Evolutionary conservation across 371 early-diverging fungal genomes (phyloP), one percentile per base, ranked within the genome.

Genomic region (Mucor circinelloides): DNA sequence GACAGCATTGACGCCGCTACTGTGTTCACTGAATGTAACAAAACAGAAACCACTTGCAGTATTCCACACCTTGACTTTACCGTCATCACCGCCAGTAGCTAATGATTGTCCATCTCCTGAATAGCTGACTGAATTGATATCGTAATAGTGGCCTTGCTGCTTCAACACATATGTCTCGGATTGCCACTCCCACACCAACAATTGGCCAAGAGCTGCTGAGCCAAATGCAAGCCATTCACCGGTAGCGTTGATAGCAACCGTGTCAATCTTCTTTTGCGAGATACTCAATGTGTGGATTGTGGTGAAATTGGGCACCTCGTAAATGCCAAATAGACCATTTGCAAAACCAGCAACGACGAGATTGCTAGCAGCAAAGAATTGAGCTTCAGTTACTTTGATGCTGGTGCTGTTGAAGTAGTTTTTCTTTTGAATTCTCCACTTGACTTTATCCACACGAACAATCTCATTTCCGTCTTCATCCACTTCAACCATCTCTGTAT

Each of bases 181-280:
- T 79, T 97, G 95, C 99, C 99, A 99, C 75, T 99, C 99, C 99
- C 99, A 99, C 2, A 99, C 98, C 48, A 98, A 82, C 32, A 99
- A 90, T 79, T 99, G 98, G 3, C 98, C 98, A 10, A 97, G 85
- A 69, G 88, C 88, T 21, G 94, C 84, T 34, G 91, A 92, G 9
- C 96, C 99, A 76, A 99, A 94, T 0, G 97, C 98, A 28, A 99
- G 84, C 99, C 99, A 99, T 78, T 99, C 99, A 31, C 99, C 98
- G 2, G 94, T 86, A 4, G 86, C 76, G 79, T 94, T 96, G 69
- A 98, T 90, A 1, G 95, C 87, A 0, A 94, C 90, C 1, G 98
- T 85, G 70, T 92, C 90, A 70, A 99, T 93, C 80, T 90, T 91
- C 56, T 93, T 88, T 80, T 97, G 95, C 17, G 97, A 93, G n/a